phyloP scores from a whole-genome alignment of 2,329 filamentous ascomycete species.

The Cladophialophora yegresii region DNA sequence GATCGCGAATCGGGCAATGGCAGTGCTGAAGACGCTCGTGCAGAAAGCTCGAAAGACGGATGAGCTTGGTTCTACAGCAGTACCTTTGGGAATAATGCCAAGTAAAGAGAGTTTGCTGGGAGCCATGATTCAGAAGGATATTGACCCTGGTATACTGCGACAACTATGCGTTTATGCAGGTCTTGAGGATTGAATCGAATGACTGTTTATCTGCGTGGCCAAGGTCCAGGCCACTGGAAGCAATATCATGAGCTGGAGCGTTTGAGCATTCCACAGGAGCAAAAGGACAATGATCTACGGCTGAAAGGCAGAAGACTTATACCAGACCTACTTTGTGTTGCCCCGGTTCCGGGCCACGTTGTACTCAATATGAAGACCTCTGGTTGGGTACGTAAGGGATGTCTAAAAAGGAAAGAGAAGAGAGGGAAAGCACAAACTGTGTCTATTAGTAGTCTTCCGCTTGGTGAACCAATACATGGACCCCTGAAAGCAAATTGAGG shows the following conservation, averaged over 20 bases:
- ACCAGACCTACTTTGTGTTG: not conserved
- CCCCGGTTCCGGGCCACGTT: constrained; percentile 2
- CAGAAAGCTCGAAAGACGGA: constrained; percentile 64
- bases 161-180: constrained; percentile 67
- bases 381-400: constrained; percentile 16
- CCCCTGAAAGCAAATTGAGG: not conserved
- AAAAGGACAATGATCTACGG: not conserved
- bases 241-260: not conserved
- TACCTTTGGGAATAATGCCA: constrained; percentile 65
- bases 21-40: constrained; percentile 66
- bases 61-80: constrained; percentile 52
- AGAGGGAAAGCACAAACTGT: constrained; percentile 11
- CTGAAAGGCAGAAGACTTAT: constrained; percentile 2
- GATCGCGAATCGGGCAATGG: constrained; percentile 68
- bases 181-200: constrained; percentile 46
- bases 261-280: constrained; percentile 9
- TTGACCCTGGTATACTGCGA: constrained; percentile 64
- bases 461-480: constrained; percentile 14
- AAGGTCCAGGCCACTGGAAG: not conserved
- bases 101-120: constrained; percentile 67
- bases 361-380: constrained; percentile 12
- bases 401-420: constrained; percentile 5
- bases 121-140: constrained; percentile 66
- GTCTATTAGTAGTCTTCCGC: constrained; percentile 10
- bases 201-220: constrained; percentile 2